Conservation (phyloP, 345 rosid genomes). For the Firmiana major region DNA sequence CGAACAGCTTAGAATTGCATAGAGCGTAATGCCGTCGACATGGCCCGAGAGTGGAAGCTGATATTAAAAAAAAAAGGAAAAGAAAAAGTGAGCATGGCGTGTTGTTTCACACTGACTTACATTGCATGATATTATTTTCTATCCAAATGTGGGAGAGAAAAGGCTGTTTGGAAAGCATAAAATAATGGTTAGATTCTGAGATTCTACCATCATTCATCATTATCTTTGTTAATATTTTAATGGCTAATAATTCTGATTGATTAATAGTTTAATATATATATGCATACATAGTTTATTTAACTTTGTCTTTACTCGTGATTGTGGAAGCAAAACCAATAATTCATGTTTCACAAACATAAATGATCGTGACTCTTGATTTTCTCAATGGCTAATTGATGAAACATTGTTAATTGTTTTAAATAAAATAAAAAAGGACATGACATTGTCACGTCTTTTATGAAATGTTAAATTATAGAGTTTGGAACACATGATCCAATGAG, state of each 20-base stretch:
- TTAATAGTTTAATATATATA: neutral
- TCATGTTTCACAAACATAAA: conserved; percentile 10
- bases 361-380: conserved; percentile 21
- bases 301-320: conserved; percentile 19
- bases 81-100: neutral
- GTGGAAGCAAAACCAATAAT: conserved; percentile 14
- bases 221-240: conserved; percentile 5
- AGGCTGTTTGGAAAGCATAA: neutral
- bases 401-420: neutral
- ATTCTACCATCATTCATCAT: conserved; percentile 28
- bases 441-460: conserved; percentile 9
- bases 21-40: neutral
- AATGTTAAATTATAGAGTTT: neutral
- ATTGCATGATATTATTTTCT: neutral
- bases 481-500: conserved; percentile 11
- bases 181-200: conserved; percentile 20
- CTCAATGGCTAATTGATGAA: conserved; percentile 2
- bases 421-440: neutral
- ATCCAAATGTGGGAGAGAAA: neutral
- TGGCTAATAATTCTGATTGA: neutral
- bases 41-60: neutral
- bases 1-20: neutral
- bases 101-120: neutral
- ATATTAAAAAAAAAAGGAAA: neutral
- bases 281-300: neutral